phyloP scores from a whole-genome alignment of 208 protist genomes.

The Leishmania gerbilli region DNA sequence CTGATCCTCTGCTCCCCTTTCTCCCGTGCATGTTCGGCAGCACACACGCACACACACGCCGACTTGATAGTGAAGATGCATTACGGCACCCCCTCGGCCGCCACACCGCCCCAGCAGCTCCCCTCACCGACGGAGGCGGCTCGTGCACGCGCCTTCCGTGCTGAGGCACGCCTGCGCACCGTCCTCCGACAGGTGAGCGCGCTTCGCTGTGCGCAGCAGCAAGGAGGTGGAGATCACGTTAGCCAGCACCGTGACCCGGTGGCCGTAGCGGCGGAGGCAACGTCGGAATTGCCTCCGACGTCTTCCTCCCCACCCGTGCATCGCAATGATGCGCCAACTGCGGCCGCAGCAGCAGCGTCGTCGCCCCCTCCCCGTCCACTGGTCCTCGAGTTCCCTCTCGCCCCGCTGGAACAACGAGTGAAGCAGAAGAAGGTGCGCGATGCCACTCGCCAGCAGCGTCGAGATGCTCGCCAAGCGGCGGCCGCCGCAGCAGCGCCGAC shows the following conservation, averaged over 20 bases:
- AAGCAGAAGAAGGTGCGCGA: constrained; percentile 17
- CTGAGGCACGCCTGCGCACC: constrained; percentile 10
- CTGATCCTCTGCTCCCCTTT: background rate
- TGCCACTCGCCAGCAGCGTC: constrained; percentile 16
- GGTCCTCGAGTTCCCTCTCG: constrained; percentile 18
- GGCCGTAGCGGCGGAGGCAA: background rate
- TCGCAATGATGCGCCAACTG: background rate
- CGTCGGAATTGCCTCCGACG: background rate
- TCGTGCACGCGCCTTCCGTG: background rate
- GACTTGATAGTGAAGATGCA: background rate
- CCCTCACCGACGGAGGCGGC: constrained; percentile 8
- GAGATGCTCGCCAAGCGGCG: constrained; percentile 13
- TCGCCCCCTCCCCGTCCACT: background rate
- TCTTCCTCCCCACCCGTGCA: background rate
- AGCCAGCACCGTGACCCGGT: background rate
- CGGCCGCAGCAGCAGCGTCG: background rate
- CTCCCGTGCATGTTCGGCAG: background rate
- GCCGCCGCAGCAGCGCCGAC: background rate
- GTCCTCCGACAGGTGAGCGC: constrained; percentile 9
- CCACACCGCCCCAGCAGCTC: background rate
- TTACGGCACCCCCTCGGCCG: background rate
- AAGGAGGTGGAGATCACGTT: background rate
- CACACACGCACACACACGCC: background rate
- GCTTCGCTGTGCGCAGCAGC: background rate
- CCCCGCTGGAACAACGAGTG: constrained; percentile 14